A percentile compares a stretch with the other conserved stretches of the same genome.
These are phyloP conservation scores for Passiflora organensis DNA, from an alignment of 345 rosid species.

Conservation along the genomic window DNA sequence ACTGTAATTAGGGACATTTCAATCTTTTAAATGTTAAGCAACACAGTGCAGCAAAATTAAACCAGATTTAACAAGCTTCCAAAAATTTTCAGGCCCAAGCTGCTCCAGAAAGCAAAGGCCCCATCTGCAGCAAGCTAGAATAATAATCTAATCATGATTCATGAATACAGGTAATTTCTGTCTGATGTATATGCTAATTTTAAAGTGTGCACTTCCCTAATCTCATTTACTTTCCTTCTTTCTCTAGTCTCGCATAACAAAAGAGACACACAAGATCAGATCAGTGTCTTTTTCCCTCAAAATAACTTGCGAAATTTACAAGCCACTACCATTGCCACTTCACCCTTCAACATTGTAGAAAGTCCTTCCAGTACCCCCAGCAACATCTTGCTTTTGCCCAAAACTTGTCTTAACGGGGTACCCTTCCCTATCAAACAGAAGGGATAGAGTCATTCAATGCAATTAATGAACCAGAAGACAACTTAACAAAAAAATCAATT, in stretches of 20 bases:
- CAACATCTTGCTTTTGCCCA: slow-evolving; percentile 89
- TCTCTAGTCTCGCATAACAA: too few species aligned
- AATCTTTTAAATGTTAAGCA: slow-evolving; percentile 2
- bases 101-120: background rate
- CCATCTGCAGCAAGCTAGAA: background rate
- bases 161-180: background rate
- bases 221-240: background rate
- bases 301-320: slow-evolving; percentile 1
- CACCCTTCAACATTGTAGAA: slow-evolving; percentile 88
- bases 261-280: too few species aligned
- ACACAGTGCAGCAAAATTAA: background rate
- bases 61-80: background rate
- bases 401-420: slow-evolving; percentile 57
- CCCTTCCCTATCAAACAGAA: slow-evolving; percentile 60
- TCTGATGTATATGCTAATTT: background rate
- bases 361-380: slow-evolving; percentile 88
- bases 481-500: too few species aligned
- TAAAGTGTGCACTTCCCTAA: background rate
- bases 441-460: slow-evolving; percentile 10
- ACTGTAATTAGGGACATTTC: slow-evolving; percentile 36
- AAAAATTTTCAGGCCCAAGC: background rate
- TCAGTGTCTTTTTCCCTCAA: background rate
- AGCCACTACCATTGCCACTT: slow-evolving; percentile 79
- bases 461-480: background rate
- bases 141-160: background rate